Evolutionary conservation across 805 yeast genomes (phyloP).

Genomic region (Teunomyces panamensis): DNA sequence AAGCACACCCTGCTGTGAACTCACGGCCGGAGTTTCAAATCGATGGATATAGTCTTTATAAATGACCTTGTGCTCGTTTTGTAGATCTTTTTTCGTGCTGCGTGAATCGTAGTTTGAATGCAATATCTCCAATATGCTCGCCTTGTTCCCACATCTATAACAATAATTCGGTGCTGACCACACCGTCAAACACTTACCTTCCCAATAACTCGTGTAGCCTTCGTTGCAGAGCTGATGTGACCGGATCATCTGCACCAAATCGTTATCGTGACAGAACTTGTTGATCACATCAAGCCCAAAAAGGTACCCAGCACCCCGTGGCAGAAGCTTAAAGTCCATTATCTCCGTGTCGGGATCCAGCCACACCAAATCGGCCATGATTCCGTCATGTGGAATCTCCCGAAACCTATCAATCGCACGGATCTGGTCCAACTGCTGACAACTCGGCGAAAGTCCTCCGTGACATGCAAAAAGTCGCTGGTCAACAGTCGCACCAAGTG

Average conservation of each 20-base stretch:
- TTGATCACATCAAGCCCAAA: slow-evolving; percentile 90
- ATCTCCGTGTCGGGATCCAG: slow-evolving; percentile 90
- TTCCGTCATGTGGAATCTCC: slow-evolving; percentile 98
- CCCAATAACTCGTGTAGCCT: slow-evolving; percentile 90
- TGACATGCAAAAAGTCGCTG: slow-evolving; percentile 90
- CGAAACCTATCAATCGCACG: slow-evolving; percentile 84
- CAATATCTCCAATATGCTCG: slow-evolving; percentile 86
- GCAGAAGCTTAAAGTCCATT: slow-evolving; percentile 78
- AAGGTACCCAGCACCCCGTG: slow-evolving; percentile 97
- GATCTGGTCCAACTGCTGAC: slow-evolving; percentile 91
- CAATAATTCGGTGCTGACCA: slow-evolving; percentile 99
- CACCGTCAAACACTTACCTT: slow-evolving; percentile 88
- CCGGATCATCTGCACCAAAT: slow-evolving; percentile 75
- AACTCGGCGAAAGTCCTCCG: slow-evolving; percentile 94
- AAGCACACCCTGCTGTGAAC: slow-evolving; percentile 24
- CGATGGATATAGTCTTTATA: slow-evolving; percentile 2
- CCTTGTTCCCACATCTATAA: slow-evolving; percentile 94
- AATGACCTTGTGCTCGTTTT: slow-evolving; percentile 2
- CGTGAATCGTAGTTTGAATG: slow-evolving; percentile 44
- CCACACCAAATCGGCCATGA: slow-evolving; percentile 99
- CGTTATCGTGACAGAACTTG: slow-evolving; percentile 75
- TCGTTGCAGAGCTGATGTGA: slow-evolving; percentile 98
- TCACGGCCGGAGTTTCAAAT: background rate
- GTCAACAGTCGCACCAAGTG: slow-evolving; percentile 86
- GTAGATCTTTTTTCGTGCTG: background rate